Evolutionary conservation across 2,329 filamentous ascomycete genomes (phyloP).

Genomic region (Chaetomium olivaceum): DNA sequence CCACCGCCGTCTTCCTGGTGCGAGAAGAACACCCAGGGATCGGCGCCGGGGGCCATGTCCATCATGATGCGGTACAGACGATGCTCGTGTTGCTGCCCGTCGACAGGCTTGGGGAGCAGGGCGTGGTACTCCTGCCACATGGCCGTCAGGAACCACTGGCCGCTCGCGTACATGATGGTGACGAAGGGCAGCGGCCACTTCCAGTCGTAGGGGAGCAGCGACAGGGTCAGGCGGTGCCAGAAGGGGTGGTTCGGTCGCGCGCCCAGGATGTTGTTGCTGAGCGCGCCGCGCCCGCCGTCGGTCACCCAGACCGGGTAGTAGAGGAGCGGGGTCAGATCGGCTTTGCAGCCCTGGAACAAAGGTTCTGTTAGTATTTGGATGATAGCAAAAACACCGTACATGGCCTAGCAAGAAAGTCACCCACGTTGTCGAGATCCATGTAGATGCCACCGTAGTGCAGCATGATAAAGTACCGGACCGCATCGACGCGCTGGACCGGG

Average conservation of each 20-base stretch:
- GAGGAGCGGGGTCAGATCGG: slow-evolving; percentile 28
- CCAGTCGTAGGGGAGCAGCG: slow-evolving; percentile 28
- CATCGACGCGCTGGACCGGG: slow-evolving; percentile 75
- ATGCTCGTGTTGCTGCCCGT: slow-evolving; percentile 22
- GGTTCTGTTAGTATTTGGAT: background rate
- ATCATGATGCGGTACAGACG: slow-evolving; percentile 33
- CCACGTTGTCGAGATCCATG: slow-evolving; percentile 67
- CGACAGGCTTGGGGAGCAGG: slow-evolving; percentile 22
- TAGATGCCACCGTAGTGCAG: slow-evolving; percentile 78
- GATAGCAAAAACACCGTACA: background rate
- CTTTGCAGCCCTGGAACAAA: slow-evolving; percentile 29
- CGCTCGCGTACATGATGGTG: slow-evolving; percentile 33
- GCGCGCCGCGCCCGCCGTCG: slow-evolving; percentile 32
- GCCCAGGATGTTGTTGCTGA: slow-evolving; percentile 36
- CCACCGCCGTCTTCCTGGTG: slow-evolving; percentile 33
- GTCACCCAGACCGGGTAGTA: slow-evolving; percentile 33
- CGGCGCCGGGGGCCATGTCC: slow-evolving; percentile 30
- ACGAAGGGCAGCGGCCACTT: slow-evolving; percentile 33
- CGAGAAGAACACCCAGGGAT: slow-evolving; percentile 34
- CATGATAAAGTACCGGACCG: slow-evolving; percentile 78
- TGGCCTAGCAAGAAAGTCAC: background rate
- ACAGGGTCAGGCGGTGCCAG: slow-evolving; percentile 29
- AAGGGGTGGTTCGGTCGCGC: slow-evolving; percentile 32
- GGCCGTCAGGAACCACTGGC: slow-evolving; percentile 35
- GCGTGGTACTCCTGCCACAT: slow-evolving; percentile 35